Evolutionary conservation across 129 eudicot species (phyloP).

Genomic region (Deinandra increscens): DNA sequence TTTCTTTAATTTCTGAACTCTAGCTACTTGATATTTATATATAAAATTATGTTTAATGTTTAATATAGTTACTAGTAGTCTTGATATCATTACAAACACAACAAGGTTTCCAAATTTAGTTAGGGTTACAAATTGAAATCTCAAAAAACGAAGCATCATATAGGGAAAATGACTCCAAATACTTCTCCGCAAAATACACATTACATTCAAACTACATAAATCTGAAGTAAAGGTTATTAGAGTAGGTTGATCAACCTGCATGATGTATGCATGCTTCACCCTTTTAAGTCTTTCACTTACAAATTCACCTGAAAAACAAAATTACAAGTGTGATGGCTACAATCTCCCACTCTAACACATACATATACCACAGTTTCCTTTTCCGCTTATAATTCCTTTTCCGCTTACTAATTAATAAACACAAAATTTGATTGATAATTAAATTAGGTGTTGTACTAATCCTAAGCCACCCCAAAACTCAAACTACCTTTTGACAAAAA

Average conservation of each 20-base stretch:
- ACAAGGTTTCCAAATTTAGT: not conserved
- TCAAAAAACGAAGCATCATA: not conserved
- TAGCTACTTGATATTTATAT: no score
- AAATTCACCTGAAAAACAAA: slow-evolving; percentile 24
- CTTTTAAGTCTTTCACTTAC: no score
- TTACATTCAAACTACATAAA: not conserved
- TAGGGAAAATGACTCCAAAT: not conserved
- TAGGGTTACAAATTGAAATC: not conserved
- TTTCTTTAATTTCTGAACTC: no score
- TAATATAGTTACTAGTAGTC: not conserved
- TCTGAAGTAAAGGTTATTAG: slow-evolving; percentile 16
- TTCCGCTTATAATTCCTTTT: no score
- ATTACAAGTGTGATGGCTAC: not conserved
- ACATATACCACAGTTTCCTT: not conserved
- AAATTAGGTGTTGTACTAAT: no score
- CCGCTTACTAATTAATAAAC: no score
- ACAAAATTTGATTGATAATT: not conserved
- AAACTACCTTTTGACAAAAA: no score
- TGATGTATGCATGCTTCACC: not conserved
- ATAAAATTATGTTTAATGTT: no score
- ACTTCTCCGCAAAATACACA: no score
- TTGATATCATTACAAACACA: slow-evolving; percentile 8
- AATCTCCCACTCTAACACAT: not conserved
- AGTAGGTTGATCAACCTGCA: not conserved
- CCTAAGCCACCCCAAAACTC: no score